phyloP scores from a whole-genome alignment of 2,329 filamentous ascomycete species.

The Sclerotinia spermophila region DNA sequence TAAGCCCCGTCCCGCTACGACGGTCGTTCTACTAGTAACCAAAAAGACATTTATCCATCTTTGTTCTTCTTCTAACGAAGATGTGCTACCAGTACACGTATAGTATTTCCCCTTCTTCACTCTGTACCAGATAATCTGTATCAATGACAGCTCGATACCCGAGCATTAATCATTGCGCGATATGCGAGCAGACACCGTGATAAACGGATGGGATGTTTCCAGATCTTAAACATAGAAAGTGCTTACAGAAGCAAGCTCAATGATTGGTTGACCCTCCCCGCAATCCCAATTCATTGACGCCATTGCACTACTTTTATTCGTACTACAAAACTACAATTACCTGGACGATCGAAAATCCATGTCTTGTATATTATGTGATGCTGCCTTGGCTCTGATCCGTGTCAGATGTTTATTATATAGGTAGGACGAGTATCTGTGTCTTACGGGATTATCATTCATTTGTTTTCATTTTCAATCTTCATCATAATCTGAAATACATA shows the following conservation, averaged over 20 bases:
- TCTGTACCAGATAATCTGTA: background rate
- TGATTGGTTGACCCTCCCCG: constrained; percentile 17
- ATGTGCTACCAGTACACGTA: background rate
- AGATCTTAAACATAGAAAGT: background rate
- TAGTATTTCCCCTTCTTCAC: background rate
- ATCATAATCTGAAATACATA: background rate
- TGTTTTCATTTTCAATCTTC: background rate
- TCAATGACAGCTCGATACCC: background rate
- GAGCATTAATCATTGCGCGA: background rate
- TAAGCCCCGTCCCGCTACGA: constrained; percentile 22
- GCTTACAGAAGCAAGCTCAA: constrained; percentile 13
- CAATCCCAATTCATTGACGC: constrained; percentile 14
- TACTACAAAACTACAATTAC: background rate
- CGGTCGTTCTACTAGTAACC: background rate
- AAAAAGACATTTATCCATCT: background rate
- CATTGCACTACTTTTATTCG: constrained; percentile 3
- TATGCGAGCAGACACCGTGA: background rate
- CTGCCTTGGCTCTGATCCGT: background rate
- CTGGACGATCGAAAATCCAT: background rate
- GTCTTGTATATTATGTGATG: background rate
- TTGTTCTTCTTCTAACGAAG: background rate
- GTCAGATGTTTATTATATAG: background rate
- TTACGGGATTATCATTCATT: background rate
- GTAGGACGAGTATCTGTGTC: background rate
- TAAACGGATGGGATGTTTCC: background rate